A percentile compares a stretch with the other conserved stretches of the same genome.
Conservation (phyloP, 2,329 filamentous ascomycete genomes). For the Thielaviopsis musarum region DNA sequence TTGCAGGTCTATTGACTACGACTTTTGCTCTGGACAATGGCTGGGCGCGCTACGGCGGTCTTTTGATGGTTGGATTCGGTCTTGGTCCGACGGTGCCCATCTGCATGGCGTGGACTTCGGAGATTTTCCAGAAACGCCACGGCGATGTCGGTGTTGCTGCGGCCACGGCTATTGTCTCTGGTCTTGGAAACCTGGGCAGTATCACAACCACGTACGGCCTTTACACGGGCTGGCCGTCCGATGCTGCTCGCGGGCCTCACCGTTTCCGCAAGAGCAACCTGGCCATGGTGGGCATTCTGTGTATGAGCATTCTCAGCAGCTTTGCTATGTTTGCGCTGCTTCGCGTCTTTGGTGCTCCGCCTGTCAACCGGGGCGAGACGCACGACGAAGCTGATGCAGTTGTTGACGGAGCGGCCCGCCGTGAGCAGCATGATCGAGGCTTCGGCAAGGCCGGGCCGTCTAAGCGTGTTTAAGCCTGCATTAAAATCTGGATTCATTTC, state of each 20-base stretch:
- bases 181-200: conserved; percentile 71
- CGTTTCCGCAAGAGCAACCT: conserved; percentile 73
- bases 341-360: conserved; percentile 34
- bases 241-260: conserved; percentile 47
- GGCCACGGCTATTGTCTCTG: conserved; percentile 70
- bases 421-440: conserved; percentile 41
- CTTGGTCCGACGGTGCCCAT: conserved; percentile 82
- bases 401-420: conserved; percentile 42
- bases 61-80: conserved; percentile 82
- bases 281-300: conserved; percentile 74
- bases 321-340: conserved; percentile 52
- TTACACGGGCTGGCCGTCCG: conserved; percentile 72
- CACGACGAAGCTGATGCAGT: conserved; percentile 26
- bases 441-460: conserved; percentile 28
- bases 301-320: conserved; percentile 58
- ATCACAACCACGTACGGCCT: conserved; percentile 79
- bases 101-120: conserved; percentile 84
- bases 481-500: too few species aligned
- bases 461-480: conserved; percentile 16
- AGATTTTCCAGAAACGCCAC: conserved; percentile 78
- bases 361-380: conserved; percentile 27
- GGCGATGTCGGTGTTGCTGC: conserved; percentile 83
- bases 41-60: conserved; percentile 74
- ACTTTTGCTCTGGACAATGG: conserved; percentile 55
- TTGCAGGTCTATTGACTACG: conserved; percentile 60